A percentile compares a stretch with the other conserved stretches of the same genome.
These are phyloP conservation scores for Carex cristatella DNA, from an alignment of 176 grass and related monocot genomes.

Conservation along the genomic window DNA sequence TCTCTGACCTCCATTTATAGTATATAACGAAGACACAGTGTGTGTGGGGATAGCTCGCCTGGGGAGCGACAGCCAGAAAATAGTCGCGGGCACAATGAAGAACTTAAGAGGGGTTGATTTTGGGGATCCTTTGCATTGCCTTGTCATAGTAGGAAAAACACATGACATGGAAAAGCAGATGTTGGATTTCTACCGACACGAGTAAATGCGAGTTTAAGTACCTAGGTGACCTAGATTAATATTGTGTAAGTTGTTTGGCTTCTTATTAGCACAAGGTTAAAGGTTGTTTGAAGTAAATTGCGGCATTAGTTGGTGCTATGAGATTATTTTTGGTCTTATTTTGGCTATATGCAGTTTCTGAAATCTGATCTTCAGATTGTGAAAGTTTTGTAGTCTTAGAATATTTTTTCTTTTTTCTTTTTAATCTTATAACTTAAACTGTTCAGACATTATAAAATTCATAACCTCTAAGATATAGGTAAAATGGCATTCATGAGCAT, in stretches of 20 bases:
- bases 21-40: slow-evolving; percentile 43
- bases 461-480: neutral
- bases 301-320: neutral
- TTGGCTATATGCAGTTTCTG: neutral
- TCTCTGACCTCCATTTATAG: slow-evolving; percentile 27
- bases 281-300: neutral
- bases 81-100: slow-evolving; percentile 70
- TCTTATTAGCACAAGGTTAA: neutral
- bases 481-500: neutral
- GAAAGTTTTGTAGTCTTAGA: neutral
- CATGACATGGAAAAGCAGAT: slow-evolving; percentile 90
- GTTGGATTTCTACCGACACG: slow-evolving; percentile 62
- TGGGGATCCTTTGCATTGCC: slow-evolving; percentile 80
- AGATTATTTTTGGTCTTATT: neutral
- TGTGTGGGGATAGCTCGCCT: slow-evolving; percentile 89
- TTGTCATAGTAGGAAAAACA: slow-evolving; percentile 78
- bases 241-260: too few species aligned
- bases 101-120: slow-evolving; percentile 69
- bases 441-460: neutral
- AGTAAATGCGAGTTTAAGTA: neutral
- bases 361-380: neutral
- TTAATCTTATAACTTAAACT: neutral
- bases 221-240: too few species aligned
- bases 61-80: slow-evolving; percentile 75
- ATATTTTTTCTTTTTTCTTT: neutral